These are phyloP conservation scores for Cryphonectria japonica DNA, from an alignment of 2,329 filamentous ascomycete species.

Conservation along the genomic window DNA sequence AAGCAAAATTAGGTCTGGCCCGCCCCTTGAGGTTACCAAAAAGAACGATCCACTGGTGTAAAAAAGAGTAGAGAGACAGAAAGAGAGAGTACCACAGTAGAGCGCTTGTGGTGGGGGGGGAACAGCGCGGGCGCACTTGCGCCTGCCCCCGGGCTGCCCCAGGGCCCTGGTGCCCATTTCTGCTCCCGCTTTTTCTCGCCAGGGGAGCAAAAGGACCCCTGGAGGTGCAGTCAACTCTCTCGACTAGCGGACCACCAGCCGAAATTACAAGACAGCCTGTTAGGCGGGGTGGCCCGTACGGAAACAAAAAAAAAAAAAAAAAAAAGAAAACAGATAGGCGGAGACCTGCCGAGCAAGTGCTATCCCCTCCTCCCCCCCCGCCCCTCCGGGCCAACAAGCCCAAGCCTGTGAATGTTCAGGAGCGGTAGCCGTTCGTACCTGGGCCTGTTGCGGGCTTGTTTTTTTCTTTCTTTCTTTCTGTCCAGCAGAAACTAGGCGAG, in stretches of 20 bases:
- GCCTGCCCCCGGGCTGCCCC: background rate
- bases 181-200: background rate
- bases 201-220: constrained; percentile 1
- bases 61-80: background rate
- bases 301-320: background rate
- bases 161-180: background rate
- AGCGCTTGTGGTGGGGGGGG: background rate
- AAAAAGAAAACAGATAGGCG: background rate
- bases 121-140: background rate
- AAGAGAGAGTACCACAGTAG: background rate
- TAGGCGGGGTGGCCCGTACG: background rate
- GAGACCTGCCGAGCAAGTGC: background rate
- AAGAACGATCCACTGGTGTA: background rate
- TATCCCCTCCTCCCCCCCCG: background rate
- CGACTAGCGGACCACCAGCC: background rate
- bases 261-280: background rate
- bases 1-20: background rate
- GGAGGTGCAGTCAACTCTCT: background rate
- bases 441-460: background rate
- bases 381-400: no score
- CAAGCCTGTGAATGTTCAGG: no score
- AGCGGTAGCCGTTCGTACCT: background rate
- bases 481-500: background rate
- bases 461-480: no score
- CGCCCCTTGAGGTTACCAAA: background rate